phyloP scores from a whole-genome alignment of 768 basidiomycete genomes.

The Naganishia randhawae region DNA sequence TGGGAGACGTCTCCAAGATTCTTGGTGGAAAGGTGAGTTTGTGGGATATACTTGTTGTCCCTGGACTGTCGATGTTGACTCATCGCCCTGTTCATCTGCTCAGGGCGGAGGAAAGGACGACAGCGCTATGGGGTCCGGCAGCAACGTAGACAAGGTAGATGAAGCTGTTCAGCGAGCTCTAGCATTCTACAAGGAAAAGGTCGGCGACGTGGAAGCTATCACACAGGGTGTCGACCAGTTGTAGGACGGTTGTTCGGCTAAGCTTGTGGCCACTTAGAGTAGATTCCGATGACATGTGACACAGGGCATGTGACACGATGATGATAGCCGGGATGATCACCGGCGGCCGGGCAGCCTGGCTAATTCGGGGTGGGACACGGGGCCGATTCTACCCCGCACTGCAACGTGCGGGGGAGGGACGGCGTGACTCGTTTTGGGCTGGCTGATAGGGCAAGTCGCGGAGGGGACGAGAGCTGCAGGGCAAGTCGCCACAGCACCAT shows the following conservation, averaged over 20 bases:
- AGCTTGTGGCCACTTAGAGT: neutral
- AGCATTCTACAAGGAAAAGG: constrained; percentile 42
- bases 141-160: constrained; percentile 60
- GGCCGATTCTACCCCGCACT: too few species aligned
- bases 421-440: neutral
- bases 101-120: constrained; percentile 96
- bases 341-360: too few species aligned
- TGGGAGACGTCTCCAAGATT: constrained; percentile 67
- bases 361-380: too few species aligned
- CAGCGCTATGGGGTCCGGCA: constrained; percentile 80
- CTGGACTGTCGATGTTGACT: constrained; percentile 7
- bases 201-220: constrained; percentile 4
- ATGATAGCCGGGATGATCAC: neutral
- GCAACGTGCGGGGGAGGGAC: too few species aligned
- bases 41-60: neutral
- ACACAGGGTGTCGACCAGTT: constrained; percentile 9
- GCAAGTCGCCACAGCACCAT: neutral
- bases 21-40: constrained; percentile 80
- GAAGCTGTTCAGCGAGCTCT: constrained; percentile 66
- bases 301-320: neutral
- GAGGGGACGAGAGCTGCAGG: neutral
- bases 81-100: neutral
- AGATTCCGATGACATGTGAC: too few species aligned
- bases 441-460: neutral
- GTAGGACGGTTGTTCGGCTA: neutral